These are phyloP conservation scores for Abrus precatorius DNA, from an alignment of 306 rosid species.

Conservation along the genomic window DNA sequence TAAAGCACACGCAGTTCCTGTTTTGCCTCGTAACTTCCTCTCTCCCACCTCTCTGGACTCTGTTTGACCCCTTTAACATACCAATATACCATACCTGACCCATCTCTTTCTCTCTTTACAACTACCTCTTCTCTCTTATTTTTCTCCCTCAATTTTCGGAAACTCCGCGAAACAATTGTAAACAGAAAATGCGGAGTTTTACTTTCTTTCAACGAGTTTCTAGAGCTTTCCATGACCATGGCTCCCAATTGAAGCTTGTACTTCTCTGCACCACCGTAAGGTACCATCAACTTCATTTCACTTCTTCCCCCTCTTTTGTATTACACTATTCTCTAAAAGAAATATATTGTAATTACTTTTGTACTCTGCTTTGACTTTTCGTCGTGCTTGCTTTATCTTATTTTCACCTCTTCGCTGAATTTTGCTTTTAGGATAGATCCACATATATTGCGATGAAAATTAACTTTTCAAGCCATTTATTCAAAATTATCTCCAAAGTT, in stretches of 20 bases:
- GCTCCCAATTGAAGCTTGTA: conserved; percentile 70
- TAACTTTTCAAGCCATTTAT: neutral
- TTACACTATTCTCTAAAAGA: too few species aligned
- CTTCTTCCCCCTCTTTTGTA: neutral
- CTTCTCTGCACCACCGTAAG: conserved; percentile 80
- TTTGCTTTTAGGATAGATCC: conserved; percentile 13
- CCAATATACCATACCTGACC: neutral
- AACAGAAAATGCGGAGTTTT: conserved; percentile 59
- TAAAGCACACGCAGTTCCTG: conserved; percentile 28
- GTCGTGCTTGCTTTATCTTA: neutral
- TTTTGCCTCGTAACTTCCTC: neutral
- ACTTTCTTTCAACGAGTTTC: conserved; percentile 63
- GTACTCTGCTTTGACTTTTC: neutral
- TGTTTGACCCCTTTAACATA: conserved; percentile 8
- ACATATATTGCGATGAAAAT: neutral
- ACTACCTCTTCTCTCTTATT: neutral
- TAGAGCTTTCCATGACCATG: conserved; percentile 59
- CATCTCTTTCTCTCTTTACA: conserved; percentile 15
- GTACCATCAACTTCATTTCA: conserved; percentile 50
- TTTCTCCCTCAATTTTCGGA: conserved; percentile 22
- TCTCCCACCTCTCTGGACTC: conserved; percentile 53
- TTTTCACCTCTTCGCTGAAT: neutral
- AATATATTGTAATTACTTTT: neutral
- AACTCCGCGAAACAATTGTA: conserved; percentile 14
- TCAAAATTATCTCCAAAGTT: neutral